Conservation (phyloP, 495 filamentous ascomycete genomes). For the Bacidia rubella region DNA sequence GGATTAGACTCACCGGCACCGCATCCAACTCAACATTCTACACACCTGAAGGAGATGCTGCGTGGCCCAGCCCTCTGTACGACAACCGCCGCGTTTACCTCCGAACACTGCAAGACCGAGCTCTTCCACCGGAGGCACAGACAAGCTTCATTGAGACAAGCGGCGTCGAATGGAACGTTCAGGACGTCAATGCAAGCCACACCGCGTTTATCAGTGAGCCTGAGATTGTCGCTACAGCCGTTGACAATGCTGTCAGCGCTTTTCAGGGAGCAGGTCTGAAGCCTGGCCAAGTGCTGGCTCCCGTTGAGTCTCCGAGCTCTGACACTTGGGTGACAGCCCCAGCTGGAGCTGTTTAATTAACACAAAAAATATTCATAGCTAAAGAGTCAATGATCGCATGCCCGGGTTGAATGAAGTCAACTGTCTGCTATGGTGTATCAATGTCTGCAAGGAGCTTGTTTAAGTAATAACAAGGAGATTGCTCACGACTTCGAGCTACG, state of each 20-base stretch:
- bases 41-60: constrained; percentile 5
- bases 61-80: constrained; percentile 8
- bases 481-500: too few species aligned
- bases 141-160: constrained; percentile 10
- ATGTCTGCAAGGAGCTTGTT: too few species aligned
- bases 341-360: not conserved
- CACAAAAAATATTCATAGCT: too few species aligned
- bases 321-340: not conserved
- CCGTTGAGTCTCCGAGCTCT: not conserved
- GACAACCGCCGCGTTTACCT: constrained; percentile 13
- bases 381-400: too few species aligned
- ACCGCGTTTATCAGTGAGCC: constrained; percentile 15
- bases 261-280: not conserved
- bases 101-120: constrained; percentile 8
- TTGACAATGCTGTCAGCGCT: not conserved
- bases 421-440: too few species aligned
- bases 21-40: constrained; percentile 9
- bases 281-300: not conserved
- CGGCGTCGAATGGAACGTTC: constrained; percentile 11
- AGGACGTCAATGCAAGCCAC: constrained; percentile 10
- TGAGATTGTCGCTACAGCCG: not conserved
- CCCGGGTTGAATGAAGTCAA: too few species aligned
- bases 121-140: constrained; percentile 7
- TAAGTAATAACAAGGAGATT: too few species aligned
- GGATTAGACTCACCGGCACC: not conserved